Evolutionary conservation across 1,139 yeast genomes (phyloP), one percentile per base, ranked within the genome.

Genomic region (Taphrina confusa): DNA sequence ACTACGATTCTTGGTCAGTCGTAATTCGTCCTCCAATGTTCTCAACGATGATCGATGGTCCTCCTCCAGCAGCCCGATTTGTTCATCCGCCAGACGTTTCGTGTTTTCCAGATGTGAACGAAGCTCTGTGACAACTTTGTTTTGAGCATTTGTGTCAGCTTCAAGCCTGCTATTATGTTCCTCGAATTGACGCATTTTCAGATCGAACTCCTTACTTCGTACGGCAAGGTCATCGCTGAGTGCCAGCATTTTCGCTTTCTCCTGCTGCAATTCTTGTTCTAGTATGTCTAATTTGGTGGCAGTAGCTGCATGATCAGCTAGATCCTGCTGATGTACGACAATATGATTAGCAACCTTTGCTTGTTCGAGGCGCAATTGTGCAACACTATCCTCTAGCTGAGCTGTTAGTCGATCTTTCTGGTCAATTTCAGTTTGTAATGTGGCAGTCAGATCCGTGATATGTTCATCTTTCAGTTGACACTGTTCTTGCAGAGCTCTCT

Each of bases 31-130:
- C n/a, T 25, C 16, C 37, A 54, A 12, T 9, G 23, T 54, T 14
- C 25, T 36, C 44, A 42, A 12, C 9, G 44, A 36, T 16, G 49
- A 18, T 14, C 22, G 44, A 33, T 54, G 58, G 6, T 27, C 30
- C 36, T 54, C 58, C 5, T 34, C n/a, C 39, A 33, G 34, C 1
- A 54, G 42, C n/a, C 11, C 34, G 25, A 54, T 22, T 25, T 36
- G 49, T 44, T 54, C 58, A 28, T 54, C 58, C 6, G 58, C 58
- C 16, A 37, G 16, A 14, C 11, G 14, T 25, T 33, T 44, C 28
- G 40, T 44, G 8, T 31, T 9, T 16, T 44, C 51, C 16, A 54
- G 18, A n/a, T 23, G 28, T 4, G 28, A 36, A 25, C 25, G n/a
- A 5, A 37, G 30, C 3, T 25, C 45, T 16, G 9, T 49, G 27